Evolutionary conservation across 208 protist genomes (phyloP).

Genomic region (Crithidia fasciculata): DNA sequence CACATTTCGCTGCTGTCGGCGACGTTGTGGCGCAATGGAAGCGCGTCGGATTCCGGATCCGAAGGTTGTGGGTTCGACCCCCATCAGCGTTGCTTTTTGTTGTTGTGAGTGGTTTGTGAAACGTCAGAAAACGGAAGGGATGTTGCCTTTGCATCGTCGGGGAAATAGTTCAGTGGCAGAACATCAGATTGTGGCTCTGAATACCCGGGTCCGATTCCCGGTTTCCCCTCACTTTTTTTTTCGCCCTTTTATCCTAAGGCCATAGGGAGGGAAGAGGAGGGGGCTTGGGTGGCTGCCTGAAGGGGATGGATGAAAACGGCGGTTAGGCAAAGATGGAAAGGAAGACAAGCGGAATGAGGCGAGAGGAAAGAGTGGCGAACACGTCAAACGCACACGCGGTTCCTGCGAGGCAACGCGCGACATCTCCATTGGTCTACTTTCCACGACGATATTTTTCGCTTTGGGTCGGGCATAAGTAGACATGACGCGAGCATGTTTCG

Average conservation of each 20-base stretch:
- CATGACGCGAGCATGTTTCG: too few species aligned
- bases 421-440: too few species aligned
- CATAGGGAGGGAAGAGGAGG: too few species aligned
- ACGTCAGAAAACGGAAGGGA: too few species aligned
- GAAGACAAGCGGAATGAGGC: slow-evolving; percentile 2
- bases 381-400: background rate
- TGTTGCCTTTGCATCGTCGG: slow-evolving; percentile 8
- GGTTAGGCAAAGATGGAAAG: background rate
- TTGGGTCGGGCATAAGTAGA: too few species aligned
- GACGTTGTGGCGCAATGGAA: slow-evolving; percentile 63
- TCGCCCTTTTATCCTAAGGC: background rate
- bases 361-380: slow-evolving; percentile 1
- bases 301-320: too few species aligned
- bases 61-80: slow-evolving; percentile 80
- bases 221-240: slow-evolving; percentile 69
- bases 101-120: background rate
- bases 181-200: slow-evolving; percentile 90
- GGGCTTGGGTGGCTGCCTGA: too few species aligned
- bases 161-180: slow-evolving; percentile 88
- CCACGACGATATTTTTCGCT: too few species aligned
- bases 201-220: slow-evolving; percentile 88
- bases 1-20: background rate
- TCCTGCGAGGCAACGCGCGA: too few species aligned
- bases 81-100: slow-evolving; percentile 71
- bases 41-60: slow-evolving; percentile 56